Evolutionary conservation across 225 moss, liverwort and hornwort species (phyloP).

Genomic region (Ulota crispa): DNA sequence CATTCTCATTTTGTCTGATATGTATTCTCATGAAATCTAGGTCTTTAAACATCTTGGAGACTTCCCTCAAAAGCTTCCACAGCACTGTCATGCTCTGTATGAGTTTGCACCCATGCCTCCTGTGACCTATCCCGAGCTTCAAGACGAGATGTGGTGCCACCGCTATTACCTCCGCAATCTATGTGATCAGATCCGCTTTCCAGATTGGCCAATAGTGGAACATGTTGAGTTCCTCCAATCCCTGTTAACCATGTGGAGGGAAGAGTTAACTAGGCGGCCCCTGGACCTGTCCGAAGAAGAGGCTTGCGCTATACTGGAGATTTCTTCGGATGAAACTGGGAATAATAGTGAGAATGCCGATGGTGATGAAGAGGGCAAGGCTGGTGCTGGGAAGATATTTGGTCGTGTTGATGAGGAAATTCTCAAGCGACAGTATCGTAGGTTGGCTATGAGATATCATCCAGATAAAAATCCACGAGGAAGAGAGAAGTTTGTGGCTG

Average conservation of each 20-base stretch:
- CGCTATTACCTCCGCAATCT: constrained; percentile 94
- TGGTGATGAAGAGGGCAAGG: constrained; percentile 65
- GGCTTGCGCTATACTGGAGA: constrained; percentile 87
- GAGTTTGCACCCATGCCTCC: constrained; percentile 98
- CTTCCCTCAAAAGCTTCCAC: constrained; percentile 87
- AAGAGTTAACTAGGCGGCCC: constrained; percentile 85
- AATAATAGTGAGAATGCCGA: constrained; percentile 47
- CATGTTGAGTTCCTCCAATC: constrained; percentile 97
- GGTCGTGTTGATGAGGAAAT: constrained; percentile 89
- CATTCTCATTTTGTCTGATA: not conserved
- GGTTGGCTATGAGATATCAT: constrained; percentile 93
- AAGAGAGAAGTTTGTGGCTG: constrained; percentile 92
- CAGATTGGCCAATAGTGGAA: constrained; percentile 89
- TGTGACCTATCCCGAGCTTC: constrained; percentile 90
- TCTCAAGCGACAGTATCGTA: constrained; percentile 86
- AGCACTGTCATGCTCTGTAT: constrained; percentile 87
- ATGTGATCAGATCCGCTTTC: constrained; percentile 89
- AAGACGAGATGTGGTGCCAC: constrained; percentile 99
- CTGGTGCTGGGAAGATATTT: constrained; percentile 55
- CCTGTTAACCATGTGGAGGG: constrained; percentile 88
- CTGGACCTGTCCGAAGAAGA: constrained; percentile 95
- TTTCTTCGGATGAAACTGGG: constrained; percentile 73
- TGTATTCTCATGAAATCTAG: constrained; percentile 28
- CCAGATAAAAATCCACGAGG: constrained; percentile 95
- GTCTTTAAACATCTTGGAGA: constrained; percentile 91